phyloP scores from a whole-genome alignment of 2,329 filamentous ascomycete genomes.

The Pseudodiploospora longispora region DNA sequence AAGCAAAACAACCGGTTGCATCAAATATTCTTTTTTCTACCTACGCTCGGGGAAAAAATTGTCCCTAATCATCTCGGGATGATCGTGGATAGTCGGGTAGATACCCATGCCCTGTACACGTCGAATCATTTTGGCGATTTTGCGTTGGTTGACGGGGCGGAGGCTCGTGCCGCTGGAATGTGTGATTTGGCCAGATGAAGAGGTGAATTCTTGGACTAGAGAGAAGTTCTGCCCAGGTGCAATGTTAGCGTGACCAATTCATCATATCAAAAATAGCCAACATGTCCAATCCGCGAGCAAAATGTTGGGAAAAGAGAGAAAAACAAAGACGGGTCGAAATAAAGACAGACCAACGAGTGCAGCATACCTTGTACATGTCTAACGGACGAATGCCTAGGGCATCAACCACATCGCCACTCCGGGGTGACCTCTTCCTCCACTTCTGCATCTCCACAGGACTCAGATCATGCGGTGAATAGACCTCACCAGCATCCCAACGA shows the following conservation, averaged over 20 bases:
- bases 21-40: constrained; percentile 1
- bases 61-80: constrained; percentile 67
- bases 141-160: constrained; percentile 82
- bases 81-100: constrained; percentile 82
- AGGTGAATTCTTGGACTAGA: constrained; percentile 83
- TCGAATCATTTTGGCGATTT: constrained; percentile 85
- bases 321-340: too few relatives aligned
- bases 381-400: constrained; percentile 70
- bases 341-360: not conserved
- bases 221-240: constrained; percentile 66
- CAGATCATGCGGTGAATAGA: constrained; percentile 87
- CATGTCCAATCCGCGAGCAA: not conserved
- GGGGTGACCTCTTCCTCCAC: constrained; percentile 57
- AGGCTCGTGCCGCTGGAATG: constrained; percentile 69
- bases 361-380: constrained; percentile 72
- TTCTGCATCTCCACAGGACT: constrained; percentile 70
- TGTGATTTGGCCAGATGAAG: constrained; percentile 76
- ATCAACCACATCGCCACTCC: constrained; percentile 67
- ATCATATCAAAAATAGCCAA: not conserved
- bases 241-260: not conserved
- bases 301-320: not conserved
- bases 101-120: constrained; percentile 82
- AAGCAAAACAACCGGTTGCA: too few relatives aligned
- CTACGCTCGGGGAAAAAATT: constrained; percentile 22
- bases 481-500: constrained; percentile 67